Base-by-base conservation (phyloP, 495 filamentous ascomycete genomes). In the Aspergillus mulundensis region DNA sequence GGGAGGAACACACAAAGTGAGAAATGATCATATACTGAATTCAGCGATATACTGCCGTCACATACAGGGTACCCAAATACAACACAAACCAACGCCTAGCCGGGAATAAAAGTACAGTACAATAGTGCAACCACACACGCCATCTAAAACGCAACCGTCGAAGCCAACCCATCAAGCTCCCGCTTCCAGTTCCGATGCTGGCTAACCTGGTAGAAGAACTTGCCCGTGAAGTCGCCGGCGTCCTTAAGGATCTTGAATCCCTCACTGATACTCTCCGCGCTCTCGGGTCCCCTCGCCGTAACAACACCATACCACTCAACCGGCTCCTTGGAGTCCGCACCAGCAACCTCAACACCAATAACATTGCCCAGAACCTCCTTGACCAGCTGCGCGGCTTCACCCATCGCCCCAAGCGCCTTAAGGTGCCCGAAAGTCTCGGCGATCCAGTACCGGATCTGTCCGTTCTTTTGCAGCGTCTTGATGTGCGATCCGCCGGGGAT, bases 371-470 rank as follows among this genome's bases (percentile, higher is more conserved):
- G 67, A 7, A 50, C 48, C 39, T 73, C 69, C 48, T 78, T 61
- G 16, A 92, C 82, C 19, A 95, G 73, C 3, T 81, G 66, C 0
- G 89, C 87, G 2, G 77, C 85, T 63, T 91, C 86, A 21, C 88
- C 48, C 2, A 34, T 84, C 0, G 84, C 81, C 30, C 87, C 86
- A 36, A 96, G 86, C 25, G 88, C 68, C 76, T 95, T 90, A 50
- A 92, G 71, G 57, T 92, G 84, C 3, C 89, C 84, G 64, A 91
- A 95, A 0, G 89, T 85, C 70, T 95, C 89, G 54, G 89, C 81
- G 20, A 95, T 74, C 88, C 87, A 95, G 73, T 92, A 87, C 50
- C 90, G 72, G 1, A 87, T 89, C 19, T 90, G 82, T 5, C 91
- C 91, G 53, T 83, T 89, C 72, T 84, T 84, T 34, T 79, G 69